Evolutionary conservation across 2,329 filamentous ascomycete genomes (phyloP), one percentile per base, ranked within the genome.

Genomic region (Setomelanomma holmii): DNA sequence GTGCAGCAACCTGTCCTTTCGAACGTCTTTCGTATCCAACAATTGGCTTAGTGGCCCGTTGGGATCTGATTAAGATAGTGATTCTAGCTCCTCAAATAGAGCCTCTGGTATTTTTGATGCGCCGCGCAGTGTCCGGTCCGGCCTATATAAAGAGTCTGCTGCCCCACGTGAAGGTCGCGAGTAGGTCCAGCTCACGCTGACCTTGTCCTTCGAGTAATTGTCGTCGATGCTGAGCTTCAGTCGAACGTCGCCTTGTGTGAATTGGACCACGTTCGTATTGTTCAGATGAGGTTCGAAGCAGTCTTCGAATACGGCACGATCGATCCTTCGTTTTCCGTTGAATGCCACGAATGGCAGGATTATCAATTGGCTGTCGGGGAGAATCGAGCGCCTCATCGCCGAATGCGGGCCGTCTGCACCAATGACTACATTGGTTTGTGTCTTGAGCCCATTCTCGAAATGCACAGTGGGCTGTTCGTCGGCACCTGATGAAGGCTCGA

Each of bases 391-490:
- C 22, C 75, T 65, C 1, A 73, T 34, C 3, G 30, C 22, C 1
- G 76, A 78, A 50, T 79, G 75, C 1, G 67, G 62, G 5, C 77
- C 77, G 49, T 78, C 76, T 1, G 67, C 66, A 2, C 61, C 76
- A 22, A 78, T 49, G 0, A 77, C 53, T n/a, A 68, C 40, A 1
- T 57, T 50, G 17, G 48, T 56, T 6, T 52, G 36, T 2, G 51
- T 17, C 10, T 16, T 45, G 24, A 55, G 24, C 12, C 60, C 61
- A 11, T 66, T 60, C 3, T 51, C 33, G 19, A 64, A 61, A 1
- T 40, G 36, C 10, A 63, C 8, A 7, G n/a, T 33, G 6, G 20
- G 16, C 16, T 36, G 22, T 11, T 10, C 17, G 6, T 40, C 17
- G 1, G 35, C 54, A 21, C 23, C 22, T 2, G 16, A 50, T 33